phyloP scores from a whole-genome alignment of 257 asterid species.

The Solanum gracilifrons region DNA sequence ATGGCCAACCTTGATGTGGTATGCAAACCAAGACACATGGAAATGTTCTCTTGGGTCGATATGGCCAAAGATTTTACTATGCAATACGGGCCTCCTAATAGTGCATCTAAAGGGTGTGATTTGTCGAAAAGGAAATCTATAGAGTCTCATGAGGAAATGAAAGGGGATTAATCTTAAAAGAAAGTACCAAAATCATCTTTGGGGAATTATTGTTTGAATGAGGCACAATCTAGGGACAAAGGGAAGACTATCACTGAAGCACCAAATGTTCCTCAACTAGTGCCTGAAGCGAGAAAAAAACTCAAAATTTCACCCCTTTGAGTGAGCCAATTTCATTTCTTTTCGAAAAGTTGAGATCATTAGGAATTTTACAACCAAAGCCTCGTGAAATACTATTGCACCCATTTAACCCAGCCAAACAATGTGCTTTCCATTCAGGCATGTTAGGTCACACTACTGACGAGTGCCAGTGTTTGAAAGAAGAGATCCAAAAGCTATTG shows the following conservation, averaged over 20 bases:
- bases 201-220: background rate
- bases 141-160: too few relatives aligned
- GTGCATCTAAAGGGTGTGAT: too few relatives aligned
- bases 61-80: too few relatives aligned
- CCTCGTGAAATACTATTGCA: background rate
- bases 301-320: background rate
- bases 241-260: background rate
- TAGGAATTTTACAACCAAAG: background rate
- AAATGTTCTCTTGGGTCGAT: too few relatives aligned
- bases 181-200: background rate
- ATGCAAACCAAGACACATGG: too few relatives aligned
- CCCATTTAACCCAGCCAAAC: background rate
- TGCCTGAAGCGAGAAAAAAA: background rate
- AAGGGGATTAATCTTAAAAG: background rate
- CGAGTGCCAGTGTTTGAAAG: background rate
- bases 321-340: background rate
- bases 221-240: background rate
- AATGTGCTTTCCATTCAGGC: background rate
- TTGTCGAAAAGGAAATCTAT: too few relatives aligned
- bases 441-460: background rate
- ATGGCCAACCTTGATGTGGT: too few relatives aligned
- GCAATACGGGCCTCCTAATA: too few relatives aligned
- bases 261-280: background rate
- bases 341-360: background rate
- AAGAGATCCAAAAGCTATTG: background rate